A percentile compares a stretch with the other conserved stretches of the same genome.
phyloP scores from a whole-genome alignment of 306 rosid species.

The Gastrolobium villosum region DNA sequence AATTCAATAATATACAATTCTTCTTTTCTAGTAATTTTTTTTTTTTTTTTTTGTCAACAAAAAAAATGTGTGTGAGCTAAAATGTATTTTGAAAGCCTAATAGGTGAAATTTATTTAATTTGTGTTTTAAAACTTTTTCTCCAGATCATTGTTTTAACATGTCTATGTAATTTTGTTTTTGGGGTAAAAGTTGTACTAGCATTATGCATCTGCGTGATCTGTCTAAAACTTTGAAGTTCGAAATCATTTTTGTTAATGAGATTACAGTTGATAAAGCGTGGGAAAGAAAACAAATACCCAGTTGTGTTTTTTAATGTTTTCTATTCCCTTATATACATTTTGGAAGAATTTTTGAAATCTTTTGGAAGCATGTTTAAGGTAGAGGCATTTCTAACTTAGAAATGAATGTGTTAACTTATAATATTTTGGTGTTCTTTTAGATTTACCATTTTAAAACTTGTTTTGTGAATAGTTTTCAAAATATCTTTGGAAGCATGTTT shows the following conservation, averaged over 20 bases:
- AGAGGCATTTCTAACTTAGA: conserved; percentile 17
- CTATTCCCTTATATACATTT: neutral
- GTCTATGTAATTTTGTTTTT: neutral
- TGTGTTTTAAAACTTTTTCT: neutral
- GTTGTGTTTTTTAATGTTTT: neutral
- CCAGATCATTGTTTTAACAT: neutral
- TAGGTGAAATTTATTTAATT: no score
- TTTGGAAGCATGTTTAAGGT: neutral
- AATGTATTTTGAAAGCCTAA: no score
- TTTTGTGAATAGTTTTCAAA: neutral
- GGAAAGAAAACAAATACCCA: neutral
- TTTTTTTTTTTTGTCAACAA: no score
- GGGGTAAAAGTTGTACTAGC: neutral
- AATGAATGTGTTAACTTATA: conserved; percentile 5
- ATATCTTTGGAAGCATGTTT: conserved; percentile 12
- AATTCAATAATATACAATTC: no score
- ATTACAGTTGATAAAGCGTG: neutral
- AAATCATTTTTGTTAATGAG: neutral
- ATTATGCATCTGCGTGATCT: neutral
- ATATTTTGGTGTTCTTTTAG: neutral
- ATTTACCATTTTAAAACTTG: neutral
- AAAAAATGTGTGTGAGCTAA: no score
- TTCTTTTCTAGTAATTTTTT: no score
- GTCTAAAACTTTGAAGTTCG: neutral
- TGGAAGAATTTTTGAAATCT: neutral